These are phyloP conservation scores for Arctium lappa DNA, from an alignment of 129 eudicot species.

Conservation along the genomic window DNA sequence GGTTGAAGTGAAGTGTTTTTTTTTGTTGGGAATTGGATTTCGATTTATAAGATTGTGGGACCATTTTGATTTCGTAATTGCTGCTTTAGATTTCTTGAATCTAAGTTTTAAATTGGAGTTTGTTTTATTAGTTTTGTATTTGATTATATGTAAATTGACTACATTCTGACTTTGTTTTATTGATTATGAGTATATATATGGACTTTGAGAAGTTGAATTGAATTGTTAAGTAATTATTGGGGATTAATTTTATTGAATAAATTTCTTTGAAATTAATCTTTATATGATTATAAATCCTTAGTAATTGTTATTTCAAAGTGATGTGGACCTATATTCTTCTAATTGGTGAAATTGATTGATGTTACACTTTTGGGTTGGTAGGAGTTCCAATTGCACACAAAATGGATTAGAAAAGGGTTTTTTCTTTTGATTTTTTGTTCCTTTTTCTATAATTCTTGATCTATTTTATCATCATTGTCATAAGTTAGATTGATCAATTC, in stretches of 20 bases:
- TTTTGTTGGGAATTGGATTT: neutral
- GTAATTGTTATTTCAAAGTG: slow-evolving; percentile 19
- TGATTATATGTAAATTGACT: neutral
- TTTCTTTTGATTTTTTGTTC: neutral
- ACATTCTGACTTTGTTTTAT: neutral
- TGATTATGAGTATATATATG: neutral
- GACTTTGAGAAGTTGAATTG: neutral
- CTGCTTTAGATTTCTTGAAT: neutral
- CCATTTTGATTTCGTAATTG: neutral
- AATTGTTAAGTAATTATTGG: neutral
- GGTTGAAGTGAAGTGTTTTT: neutral
- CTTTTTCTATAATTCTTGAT: neutral
- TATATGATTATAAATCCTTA: neutral
- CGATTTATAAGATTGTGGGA: neutral
- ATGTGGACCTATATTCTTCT: slow-evolving; percentile 25
- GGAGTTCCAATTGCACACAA: slow-evolving; percentile 15
- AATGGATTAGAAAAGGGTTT: neutral
- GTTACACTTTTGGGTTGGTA: slow-evolving; percentile 26
- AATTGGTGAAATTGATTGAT: slow-evolving; percentile 17
- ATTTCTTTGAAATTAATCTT: neutral
- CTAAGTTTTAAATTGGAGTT: neutral
- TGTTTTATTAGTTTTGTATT: too few relatives aligned
- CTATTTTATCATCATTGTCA: neutral
- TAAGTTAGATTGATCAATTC: neutral
- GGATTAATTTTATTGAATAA: neutral